Base-by-base conservation (phyloP, 1,284 basidiomycete species). In the Volvariella volvacea region DNA sequence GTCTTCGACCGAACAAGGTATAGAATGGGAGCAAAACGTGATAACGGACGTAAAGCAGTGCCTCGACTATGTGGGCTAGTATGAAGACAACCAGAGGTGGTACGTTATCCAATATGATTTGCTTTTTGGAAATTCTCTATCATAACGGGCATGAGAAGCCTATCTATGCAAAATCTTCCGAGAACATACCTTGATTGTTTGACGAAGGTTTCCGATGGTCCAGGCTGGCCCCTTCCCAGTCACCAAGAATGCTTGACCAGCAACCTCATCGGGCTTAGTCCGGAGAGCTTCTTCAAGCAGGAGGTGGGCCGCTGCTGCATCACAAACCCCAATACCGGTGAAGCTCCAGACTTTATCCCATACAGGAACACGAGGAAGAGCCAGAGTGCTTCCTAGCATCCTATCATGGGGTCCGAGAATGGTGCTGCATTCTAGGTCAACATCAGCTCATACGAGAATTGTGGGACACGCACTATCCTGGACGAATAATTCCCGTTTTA, bases 351-450 rank as follows among this genome's bases (percentile, higher is more conserved):
- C 42, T 34, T 56, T 50, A 47, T 64, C 63, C 47, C 56, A 64
- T 7, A 58, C 45, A 1, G 62, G 63, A 8, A 61, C 50, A 22
- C 52, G 53, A 6, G 57, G 44, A 53, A 62, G 55, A 19, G 47
- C 54, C 21, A 64, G 44, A n/a, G 59, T 56, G 44, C 56, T 58
- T 6, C 25, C 58, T 14, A 61, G 42, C 25, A 64, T 43, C n/a
- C 59, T 54, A 39, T 66, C 63, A 39, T 61, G 61, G 4, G 62
- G 61, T 1, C 64, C 64, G 16, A 56, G 55, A 38, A 66, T 63
- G 1, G 61, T 59, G 40, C 63, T 66, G 39, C 20, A 19, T 34
- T 25, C 22, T 42, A 12, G 14, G 45, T 12, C 32, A 22, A n/a
- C 17, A 38, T 17, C 19, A n/a, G 32, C 17, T 33, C 14, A 36